Base-by-base conservation (phyloP, 495 filamentous ascomycete genomes). In the Xylaria flabelliformis region DNA sequence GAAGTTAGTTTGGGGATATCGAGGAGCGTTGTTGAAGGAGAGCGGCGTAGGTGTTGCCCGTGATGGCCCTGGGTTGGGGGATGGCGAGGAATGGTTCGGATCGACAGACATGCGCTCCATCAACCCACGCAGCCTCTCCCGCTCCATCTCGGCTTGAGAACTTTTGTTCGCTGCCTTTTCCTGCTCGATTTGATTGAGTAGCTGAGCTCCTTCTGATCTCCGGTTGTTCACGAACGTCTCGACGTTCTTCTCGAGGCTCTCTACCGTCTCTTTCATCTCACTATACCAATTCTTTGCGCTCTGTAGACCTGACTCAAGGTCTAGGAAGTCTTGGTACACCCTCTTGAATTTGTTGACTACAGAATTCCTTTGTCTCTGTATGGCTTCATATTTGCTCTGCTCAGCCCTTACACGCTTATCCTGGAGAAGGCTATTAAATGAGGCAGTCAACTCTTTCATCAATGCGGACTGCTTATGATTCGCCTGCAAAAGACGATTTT, bases 51-150 rank as follows among this genome's bases (percentile, higher is more conserved):
- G 89, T 75, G 73, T 85, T 76, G 77, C 89, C 83, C 79, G 74
- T 62, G 77, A 61, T 79, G 81, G 73, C 77, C 84, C 58, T 81
- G 89, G 72, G 81, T 84, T 71, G n/a, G 83, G 81, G n/a, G 81
- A 76, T 36, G 83, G 84, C 61, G 80, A 85, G 73, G 72, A 86
- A 39, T 65, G 62, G 71, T 71, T 82, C 73, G 73, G 85, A 69
- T 94, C 92, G 80, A 95, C 91, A 17, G 95, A 93, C 85, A 98
- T 94, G 68, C 96, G 91, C 77, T 98, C 96, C 96, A 99, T 98
- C 64, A 98, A 83, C 63, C 93, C 92, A 69, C 92, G 88, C 59
- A 99, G 80, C 71, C 95, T 90, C 78, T 95, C 93, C 58, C 94
- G 90, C 78, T 98, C 95, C 42, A 89, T 83, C 71, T 97, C 94